These are phyloP conservation scores for Epichloe coenophiala DNA, from an alignment of 2,329 filamentous ascomycete genomes.

Conservation along the genomic window DNA sequence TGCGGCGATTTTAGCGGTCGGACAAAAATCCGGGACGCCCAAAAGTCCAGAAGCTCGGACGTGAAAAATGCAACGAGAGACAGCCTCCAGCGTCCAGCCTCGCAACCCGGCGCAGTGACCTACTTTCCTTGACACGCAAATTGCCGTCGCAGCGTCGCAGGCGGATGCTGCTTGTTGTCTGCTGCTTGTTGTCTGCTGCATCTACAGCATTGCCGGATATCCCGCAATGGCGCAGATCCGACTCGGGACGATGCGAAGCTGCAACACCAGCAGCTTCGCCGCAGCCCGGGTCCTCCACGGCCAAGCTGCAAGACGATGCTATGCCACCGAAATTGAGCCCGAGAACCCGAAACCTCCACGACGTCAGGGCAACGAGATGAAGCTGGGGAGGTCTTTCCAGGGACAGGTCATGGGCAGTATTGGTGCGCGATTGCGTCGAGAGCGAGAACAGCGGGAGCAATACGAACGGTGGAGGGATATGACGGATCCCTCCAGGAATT, in stretches of 20 bases:
- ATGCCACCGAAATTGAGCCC: slow-evolving; percentile 23
- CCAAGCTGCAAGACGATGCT: slow-evolving; percentile 15
- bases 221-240: slow-evolving; percentile 20
- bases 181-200: neutral
- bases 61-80: neutral
- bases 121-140: neutral
- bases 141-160: slow-evolving; percentile 1
- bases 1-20: neutral
- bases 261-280: slow-evolving; percentile 7
- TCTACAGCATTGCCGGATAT: slow-evolving; percentile 1
- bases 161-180: neutral
- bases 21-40: slow-evolving; percentile 3
- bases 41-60: neutral
- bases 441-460: slow-evolving; percentile 38
- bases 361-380: slow-evolving; percentile 23
- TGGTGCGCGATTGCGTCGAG: slow-evolving; percentile 37
- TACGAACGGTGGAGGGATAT: slow-evolving; percentile 29
- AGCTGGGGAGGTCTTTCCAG: slow-evolving; percentile 33
- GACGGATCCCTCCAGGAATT: slow-evolving; percentile 30
- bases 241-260: slow-evolving; percentile 15
- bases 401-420: slow-evolving; percentile 49
- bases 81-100: no score
- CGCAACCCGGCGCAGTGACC: neutral
- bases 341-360: slow-evolving; percentile 18
- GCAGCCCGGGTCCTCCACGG: slow-evolving; percentile 9